Base-by-base conservation (phyloP, 2,329 filamentous ascomycete species). In the Fusarium dlaminii region DNA sequence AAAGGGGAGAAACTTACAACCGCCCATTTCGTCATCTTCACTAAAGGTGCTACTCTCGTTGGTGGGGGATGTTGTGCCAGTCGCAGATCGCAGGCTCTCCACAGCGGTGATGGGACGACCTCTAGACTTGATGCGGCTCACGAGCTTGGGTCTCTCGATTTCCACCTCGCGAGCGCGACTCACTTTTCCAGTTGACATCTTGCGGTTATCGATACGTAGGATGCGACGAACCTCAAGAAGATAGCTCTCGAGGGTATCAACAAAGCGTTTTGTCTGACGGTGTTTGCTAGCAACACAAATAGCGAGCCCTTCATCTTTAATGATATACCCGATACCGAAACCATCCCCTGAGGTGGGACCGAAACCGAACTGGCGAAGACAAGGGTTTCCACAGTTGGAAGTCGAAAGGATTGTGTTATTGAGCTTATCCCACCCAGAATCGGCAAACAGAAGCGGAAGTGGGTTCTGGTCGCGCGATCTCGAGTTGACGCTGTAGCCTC, bases 301-400 rank as follows among this genome's bases (percentile, higher is more conserved):
- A 52, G 92, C 94, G 69, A 98, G 93, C 55, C 90, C 89, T 24
- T 83, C 82, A 32, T 83, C 82, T 83, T 99, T 99, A 88, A 99
- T 98, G 79, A 99, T 98, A 85, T 99, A 99, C 6, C 96, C 96
- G 63, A 99, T 98, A 36, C 96, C 96, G 80, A 98, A 98, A 0
- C 96, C 96, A 75, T 98, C 95, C 5, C 92, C 96, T 1, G 94
- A 96, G 0, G 96, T 97, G 4, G 96, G 96, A 0, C 96, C 96
- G 80, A 99, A 99, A 8, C 96, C 96, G 78, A 99, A 99, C 78
- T 98, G 96, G 5, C 96, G 91, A 24, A 99, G 90, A 0, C 93
- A 94, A 0, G 96, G 96, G 83, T 98, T 99, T 67, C 96, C 96
- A 83, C 96, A 99, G 86, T 99, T 99, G n/a, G 95, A 98, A 0